Base-by-base conservation (phyloP, 1,139 yeast species). In the Suzukiozyma palmioleophila region DNA sequence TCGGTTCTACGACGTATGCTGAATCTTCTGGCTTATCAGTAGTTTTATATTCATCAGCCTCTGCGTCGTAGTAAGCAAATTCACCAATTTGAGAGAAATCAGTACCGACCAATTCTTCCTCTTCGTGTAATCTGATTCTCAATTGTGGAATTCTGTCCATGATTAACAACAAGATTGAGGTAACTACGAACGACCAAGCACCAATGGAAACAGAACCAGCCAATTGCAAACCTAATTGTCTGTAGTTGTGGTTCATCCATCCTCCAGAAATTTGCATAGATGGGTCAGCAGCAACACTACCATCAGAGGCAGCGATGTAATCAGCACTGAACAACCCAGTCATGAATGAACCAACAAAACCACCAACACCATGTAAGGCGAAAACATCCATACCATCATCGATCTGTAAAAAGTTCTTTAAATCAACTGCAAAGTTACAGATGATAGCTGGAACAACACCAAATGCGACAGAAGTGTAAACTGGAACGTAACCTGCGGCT, bases 321-420 rank as follows among this genome's bases (percentile, higher is more conserved):
- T 89, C 94, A 39, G 96, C 95, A 27, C 97, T 96, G 59, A 90
- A 90, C 48, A 90, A 71, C 54, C 96, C 97, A 32, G 97, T 90
- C 66, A 87, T 63, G 24, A 84, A 68, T 27, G 88, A 80, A 38
- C 97, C 97, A 48, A 78, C 71, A 54, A 84, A 79, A 40, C 97
- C 97, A 59, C 97, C 97, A 48, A 90, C 81, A 51, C 96, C 97
- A 63, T 90, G 97, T 45, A 88, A 69, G 22, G 97, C 89, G 66
- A 86, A 90, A 40, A 88, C 96, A 64, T 90, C 97, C 73, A 90
- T 75, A 72, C 97, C 97, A 59, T 90, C 97, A 60, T 92, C 98
- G 52, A 90, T 88, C 43, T 73, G 75, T 47, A 92, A 61, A 40
- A 81, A 38, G 52, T 71, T 66, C 72, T 90, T 90, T 54, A 89